Evolutionary conservation across 169 alveolate species (phyloP), one percentile per base, ranked within the genome.

Genomic region (Cystoisospora suis): DNA sequence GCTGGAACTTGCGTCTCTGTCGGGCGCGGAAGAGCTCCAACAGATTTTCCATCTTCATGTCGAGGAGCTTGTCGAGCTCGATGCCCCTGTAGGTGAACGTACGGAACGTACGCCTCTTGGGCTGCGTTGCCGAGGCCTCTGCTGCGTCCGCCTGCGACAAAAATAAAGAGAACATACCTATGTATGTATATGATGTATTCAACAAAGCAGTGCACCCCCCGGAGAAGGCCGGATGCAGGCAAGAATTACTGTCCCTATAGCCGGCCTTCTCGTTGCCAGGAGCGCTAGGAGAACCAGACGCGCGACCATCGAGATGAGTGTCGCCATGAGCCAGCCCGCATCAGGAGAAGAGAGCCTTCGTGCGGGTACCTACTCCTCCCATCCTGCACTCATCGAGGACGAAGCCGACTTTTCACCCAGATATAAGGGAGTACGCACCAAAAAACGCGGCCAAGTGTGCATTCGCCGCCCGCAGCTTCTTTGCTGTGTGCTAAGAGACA

Each of bases 41-140:
- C 72, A 99, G 92, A 90, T 98, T 98, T 72, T 97, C 99, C 94
- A 97, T 93, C 88, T 98, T 96, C 94, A 93, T 86, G 59, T 93
- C 94, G 42, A 95, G 91, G 75, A 95, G 87, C 91, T 98, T 97
- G 90, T 98, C 99, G 88, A 99, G 96, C 93, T 98, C 99, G 46
- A 97, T 96, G 85, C 99, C 99, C 91, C 99, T 97, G 96, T 97
- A 99, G 90, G 98, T 97, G 96, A 96, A 98, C 95, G 99, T 98
- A 93, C 99, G 97, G 97, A 99, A 99, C 94, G 99, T 96, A 94
- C 99, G 97, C 97, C 98, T 99, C 95, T 97, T 97, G 59, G 96
- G 97, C 89, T 97, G 96, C 59, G 75, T 58, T 40, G 61, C 90
- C 56, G 69, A 79, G 20, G 90, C 91, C 58, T 88, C 45, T 40